These are phyloP conservation scores for Lantana camara DNA, from an alignment of 257 asterid species.

Conservation along the genomic window DNA sequence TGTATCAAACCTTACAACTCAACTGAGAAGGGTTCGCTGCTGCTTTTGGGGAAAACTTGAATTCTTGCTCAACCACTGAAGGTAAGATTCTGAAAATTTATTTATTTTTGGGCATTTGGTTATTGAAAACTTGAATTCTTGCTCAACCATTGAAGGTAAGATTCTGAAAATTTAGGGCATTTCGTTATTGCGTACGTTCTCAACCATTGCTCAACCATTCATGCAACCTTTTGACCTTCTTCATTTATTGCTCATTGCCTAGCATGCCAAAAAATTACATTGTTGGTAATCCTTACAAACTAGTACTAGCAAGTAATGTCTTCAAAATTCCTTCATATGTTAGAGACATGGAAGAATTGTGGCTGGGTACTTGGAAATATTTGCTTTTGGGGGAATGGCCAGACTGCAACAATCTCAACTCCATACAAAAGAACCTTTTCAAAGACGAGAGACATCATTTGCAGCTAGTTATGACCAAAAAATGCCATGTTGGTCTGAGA, in stretches of 20 bases:
- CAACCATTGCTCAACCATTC: no score
- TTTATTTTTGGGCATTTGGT: no score
- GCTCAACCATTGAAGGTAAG: no score
- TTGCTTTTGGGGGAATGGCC: conserved; percentile 78
- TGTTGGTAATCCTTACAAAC: conserved; percentile 11
- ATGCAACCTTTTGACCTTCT: neutral
- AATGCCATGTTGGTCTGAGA: conserved; percentile 64
- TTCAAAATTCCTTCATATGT: conserved; percentile 19
- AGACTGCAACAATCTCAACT: conserved; percentile 48
- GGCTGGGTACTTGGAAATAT: conserved; percentile 93
- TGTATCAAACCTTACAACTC: no score
- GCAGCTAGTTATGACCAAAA: conserved; percentile 62
- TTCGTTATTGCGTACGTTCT: no score
- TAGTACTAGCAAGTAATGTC: conserved; percentile 9
- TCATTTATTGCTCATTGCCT: neutral
- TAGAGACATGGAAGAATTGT: conserved; percentile 83
- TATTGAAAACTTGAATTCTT: no score
- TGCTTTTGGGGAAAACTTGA: no score
- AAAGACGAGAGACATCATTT: conserved; percentile 54
- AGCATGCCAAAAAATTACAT: neutral
- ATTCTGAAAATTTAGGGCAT: no score
- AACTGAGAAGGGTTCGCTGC: no score
- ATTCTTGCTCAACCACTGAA: no score
- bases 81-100: no score
- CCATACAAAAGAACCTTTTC: conserved; percentile 48